These are phyloP conservation scores for Primulina eburnea DNA, from an alignment of 257 asterid genomes.

Conservation along the genomic window DNA sequence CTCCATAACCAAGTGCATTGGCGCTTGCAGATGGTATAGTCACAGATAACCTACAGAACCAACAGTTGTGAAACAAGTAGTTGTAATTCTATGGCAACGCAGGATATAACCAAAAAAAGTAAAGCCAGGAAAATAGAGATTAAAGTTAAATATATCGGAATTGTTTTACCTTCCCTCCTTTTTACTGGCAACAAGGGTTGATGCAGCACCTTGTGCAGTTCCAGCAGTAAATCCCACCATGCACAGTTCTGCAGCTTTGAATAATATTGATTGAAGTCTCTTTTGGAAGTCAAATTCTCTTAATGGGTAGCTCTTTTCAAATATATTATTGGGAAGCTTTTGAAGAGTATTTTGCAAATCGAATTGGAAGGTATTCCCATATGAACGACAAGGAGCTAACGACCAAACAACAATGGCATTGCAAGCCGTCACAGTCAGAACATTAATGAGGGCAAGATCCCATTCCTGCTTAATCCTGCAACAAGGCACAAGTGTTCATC, in stretches of 20 bases:
- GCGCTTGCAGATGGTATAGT: constrained; percentile 76
- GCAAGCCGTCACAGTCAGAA: constrained; percentile 86
- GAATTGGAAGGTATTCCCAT: constrained; percentile 87
- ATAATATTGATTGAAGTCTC: constrained; percentile 82
- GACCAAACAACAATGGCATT: constrained; percentile 91
- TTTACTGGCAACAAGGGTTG: constrained; percentile 74
- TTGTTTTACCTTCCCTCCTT: constrained; percentile 78
- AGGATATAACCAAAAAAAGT: constrained; percentile 16
- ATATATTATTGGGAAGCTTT: constrained; percentile 93
- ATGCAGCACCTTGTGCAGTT: constrained; percentile 82
- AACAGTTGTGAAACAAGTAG: background rate
- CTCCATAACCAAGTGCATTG: constrained; percentile 96
- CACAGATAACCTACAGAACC: constrained; percentile 66
- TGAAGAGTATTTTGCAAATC: constrained; percentile 96
- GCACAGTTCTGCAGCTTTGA: constrained; percentile 86
- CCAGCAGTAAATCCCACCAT: constrained; percentile 96
- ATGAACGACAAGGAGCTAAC: constrained; percentile 96
- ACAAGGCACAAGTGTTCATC: constrained; percentile 13
- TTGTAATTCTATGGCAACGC: constrained; percentile 15
- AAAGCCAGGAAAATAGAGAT: background rate
- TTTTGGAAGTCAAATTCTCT: constrained; percentile 89
- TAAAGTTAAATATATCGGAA: background rate
- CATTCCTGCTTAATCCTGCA: constrained; percentile 94
- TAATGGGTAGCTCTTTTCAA: constrained; percentile 82
- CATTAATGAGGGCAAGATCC: constrained; percentile 97